phyloP scores from a whole-genome alignment of 2,329 filamentous ascomycete species.

The Hymenoscyphus scutula region DNA sequence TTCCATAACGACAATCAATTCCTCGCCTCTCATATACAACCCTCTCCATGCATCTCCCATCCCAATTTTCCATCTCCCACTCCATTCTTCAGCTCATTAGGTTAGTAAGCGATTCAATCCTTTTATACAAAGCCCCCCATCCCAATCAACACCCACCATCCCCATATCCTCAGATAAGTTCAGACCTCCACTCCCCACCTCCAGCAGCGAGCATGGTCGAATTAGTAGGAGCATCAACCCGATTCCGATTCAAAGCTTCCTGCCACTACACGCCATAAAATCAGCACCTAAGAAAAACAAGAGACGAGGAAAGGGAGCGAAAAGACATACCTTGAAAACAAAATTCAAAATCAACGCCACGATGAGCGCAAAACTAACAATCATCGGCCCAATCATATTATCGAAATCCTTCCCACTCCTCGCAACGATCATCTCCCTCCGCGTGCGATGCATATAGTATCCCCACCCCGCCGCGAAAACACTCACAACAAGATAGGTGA shows the following conservation, averaged over 20 bases:
- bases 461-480: constrained; percentile 85
- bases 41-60: neutral
- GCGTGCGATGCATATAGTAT: constrained; percentile 74
- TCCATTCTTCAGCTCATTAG: neutral
- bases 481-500: constrained; percentile 79
- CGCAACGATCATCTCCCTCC: constrained; percentile 76
- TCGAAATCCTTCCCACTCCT: constrained; percentile 93
- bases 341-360: constrained; percentile 83
- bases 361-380: constrained; percentile 77
- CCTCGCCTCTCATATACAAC: no score
- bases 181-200: constrained; percentile 14
- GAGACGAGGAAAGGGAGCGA: constrained; percentile 8
- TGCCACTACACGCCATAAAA: constrained; percentile 26
- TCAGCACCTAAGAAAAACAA: neutral
- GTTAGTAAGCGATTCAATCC: neutral
- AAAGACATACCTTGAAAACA: constrained; percentile 66
- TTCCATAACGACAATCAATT: no score
- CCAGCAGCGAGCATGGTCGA: constrained; percentile 6
- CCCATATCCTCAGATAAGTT: constrained; percentile 17
- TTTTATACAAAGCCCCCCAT: neutral
- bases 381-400: constrained; percentile 77
- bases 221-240: constrained; percentile 15
- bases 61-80: neutral
- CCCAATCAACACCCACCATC: neutral
- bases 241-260: constrained; percentile 23